Conservation (phyloP, 2,329 filamentous ascomycete species). For the Plenodomus lindquistii region DNA sequence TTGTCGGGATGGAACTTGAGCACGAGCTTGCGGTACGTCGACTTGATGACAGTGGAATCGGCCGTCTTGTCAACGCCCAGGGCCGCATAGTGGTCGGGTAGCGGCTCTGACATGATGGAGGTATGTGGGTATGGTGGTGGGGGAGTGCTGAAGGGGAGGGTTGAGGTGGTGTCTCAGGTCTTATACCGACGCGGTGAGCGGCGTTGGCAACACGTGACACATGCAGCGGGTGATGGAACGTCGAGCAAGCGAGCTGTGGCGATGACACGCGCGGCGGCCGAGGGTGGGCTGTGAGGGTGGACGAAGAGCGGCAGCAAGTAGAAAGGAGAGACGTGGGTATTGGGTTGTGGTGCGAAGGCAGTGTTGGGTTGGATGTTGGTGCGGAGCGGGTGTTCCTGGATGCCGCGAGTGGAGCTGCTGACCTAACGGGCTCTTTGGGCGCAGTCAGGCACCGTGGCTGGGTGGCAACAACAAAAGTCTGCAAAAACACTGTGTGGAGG, state of each 20-base stretch:
- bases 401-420: conserved; percentile 12
- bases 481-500: neutral
- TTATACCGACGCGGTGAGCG: conserved; percentile 18
- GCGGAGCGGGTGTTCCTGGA: conserved; percentile 11
- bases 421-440: conserved; percentile 16
- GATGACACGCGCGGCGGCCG: conserved; percentile 28
- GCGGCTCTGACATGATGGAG: conserved; percentile 55
- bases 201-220: conserved; percentile 14
- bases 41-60: conserved; percentile 71
- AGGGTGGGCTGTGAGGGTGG: conserved; percentile 9
- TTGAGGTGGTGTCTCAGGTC: conserved; percentile 5
- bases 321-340: conserved; percentile 13
- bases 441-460: conserved; percentile 4
- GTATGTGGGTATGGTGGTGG: conserved; percentile 3
- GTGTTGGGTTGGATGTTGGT: conserved; percentile 5
- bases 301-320: conserved; percentile 2
- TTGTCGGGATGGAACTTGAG: conserved; percentile 93
- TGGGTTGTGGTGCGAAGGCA: neutral
- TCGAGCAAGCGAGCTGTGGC: conserved; percentile 17
- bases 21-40: conserved; percentile 81
- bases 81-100: conserved; percentile 77
- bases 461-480: conserved; percentile 19
- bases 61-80: conserved; percentile 76
- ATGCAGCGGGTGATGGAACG: conserved; percentile 8
- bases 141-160: conserved; percentile 2